Conservation (phyloP, 192 early-diverging fungal genomes). For the Dissophora globulifera region DNA sequence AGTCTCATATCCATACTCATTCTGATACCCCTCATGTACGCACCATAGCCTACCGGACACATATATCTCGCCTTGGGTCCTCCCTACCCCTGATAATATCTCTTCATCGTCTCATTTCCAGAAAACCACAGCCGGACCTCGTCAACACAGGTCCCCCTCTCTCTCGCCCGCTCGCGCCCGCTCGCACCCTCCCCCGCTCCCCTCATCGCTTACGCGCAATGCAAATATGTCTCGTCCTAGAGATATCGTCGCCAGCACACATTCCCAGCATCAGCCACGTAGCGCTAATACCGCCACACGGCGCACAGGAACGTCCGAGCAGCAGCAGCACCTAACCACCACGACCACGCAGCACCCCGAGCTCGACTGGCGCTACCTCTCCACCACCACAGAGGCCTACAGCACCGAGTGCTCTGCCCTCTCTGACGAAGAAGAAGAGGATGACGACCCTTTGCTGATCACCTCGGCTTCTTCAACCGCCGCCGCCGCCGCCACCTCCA, state of each 20-base stretch:
- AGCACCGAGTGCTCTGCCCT: slow-evolving; percentile 19
- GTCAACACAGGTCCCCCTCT: too few relatives aligned
- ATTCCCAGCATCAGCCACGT: slow-evolving; percentile 2
- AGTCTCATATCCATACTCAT: too few relatives aligned
- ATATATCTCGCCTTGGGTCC: too few relatives aligned
- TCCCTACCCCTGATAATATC: too few relatives aligned
- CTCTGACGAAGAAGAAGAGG: slow-evolving; percentile 22
- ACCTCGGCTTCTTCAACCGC: background rate
- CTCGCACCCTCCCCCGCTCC: too few relatives aligned
- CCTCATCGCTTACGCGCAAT: too few relatives aligned
- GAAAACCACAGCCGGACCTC: too few relatives aligned
- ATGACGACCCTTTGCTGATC: background rate
- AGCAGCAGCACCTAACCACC: too few relatives aligned
- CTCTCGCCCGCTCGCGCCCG: background rate
- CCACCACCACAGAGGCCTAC: slow-evolving; percentile 26
- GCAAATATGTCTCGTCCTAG: slow-evolving; percentile 6
- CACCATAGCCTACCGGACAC: too few relatives aligned
- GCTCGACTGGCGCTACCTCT: slow-evolving; percentile 45
- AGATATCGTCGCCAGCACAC: slow-evolving; percentile 11
- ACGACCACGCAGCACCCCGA: slow-evolving; percentile 28
- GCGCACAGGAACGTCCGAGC: background rate
- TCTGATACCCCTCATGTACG: too few relatives aligned
- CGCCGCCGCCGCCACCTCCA: background rate
- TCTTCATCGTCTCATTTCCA: too few relatives aligned
- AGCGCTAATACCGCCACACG: background rate